phyloP scores from a whole-genome alignment of 495 filamentous ascomycete genomes.

The Barbatosphaeria neglecta region DNA sequence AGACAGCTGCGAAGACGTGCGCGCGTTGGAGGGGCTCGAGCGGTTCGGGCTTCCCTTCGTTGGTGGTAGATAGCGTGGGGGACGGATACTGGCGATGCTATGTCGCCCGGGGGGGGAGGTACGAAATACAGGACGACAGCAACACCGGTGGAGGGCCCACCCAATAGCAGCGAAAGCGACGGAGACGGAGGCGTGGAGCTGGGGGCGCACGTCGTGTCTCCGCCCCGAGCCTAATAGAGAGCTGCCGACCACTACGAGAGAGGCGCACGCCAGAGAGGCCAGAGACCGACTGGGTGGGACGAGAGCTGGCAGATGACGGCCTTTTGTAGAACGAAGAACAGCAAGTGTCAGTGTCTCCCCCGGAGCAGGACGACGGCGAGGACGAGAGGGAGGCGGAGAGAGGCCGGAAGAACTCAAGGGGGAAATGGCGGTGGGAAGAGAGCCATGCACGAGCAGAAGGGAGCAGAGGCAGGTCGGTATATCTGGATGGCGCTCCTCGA shows the following conservation, averaged over 20 bases:
- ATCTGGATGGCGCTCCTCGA: not conserved
- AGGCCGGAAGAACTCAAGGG: not conserved
- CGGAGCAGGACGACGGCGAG: conserved; percentile 5
- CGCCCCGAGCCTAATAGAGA: not conserved
- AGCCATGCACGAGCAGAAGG: not conserved
- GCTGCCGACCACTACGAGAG: not conserved
- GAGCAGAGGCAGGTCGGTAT: not conserved
- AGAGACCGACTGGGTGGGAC: conserved; percentile 5
- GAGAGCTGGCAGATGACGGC: conserved; percentile 5
- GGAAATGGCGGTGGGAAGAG: not conserved
- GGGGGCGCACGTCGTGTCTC: too few relatives aligned
- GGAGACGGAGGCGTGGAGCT: too few relatives aligned
- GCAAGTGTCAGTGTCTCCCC: conserved; percentile 4
- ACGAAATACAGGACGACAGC: too few relatives aligned
- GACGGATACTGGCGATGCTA: too few relatives aligned
- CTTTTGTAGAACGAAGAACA: conserved; percentile 6
- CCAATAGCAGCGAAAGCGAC: too few relatives aligned
- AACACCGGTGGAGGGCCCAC: too few relatives aligned
- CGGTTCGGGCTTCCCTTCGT: too few relatives aligned
- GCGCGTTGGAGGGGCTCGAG: too few relatives aligned
- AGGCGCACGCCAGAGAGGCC: not conserved
- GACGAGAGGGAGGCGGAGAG: conserved; percentile 1
- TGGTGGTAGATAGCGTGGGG: too few relatives aligned
- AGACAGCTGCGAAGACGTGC: not conserved
- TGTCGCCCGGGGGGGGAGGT: too few relatives aligned